Evolutionary conservation across 495 filamentous ascomycete genomes (phyloP).

Genomic region (Corynascus novoguineensis): DNA sequence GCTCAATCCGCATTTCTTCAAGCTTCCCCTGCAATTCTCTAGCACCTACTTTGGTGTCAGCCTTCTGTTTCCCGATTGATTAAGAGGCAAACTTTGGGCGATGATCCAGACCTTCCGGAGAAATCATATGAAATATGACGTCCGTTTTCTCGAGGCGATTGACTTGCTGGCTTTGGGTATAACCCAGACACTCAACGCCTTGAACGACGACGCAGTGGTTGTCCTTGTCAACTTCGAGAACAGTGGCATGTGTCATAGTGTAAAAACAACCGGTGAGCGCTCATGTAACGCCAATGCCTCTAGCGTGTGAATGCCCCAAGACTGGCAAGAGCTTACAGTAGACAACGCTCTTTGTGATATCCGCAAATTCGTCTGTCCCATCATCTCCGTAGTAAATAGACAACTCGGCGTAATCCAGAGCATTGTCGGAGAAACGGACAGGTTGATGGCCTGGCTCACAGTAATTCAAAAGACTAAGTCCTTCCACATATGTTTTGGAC

Average conservation of each 20-base stretch:
- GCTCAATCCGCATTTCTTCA: constrained; percentile 22
- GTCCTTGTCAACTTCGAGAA: not conserved
- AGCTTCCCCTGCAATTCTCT: constrained; percentile 14
- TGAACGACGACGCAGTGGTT: constrained; percentile 5
- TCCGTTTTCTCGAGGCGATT: constrained; percentile 2
- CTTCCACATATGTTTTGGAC: not conserved
- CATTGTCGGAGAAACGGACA: not conserved
- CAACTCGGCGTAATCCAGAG: constrained; percentile 7
- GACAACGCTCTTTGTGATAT: constrained; percentile 3
- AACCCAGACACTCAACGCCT: constrained; percentile 13
- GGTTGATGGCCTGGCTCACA: not conserved
- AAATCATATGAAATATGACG: constrained; percentile 2
- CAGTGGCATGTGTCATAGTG: not conserved
- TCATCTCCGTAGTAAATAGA: constrained; percentile 4
- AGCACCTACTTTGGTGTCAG: constrained; percentile 6
- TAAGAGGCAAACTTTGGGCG: too few relatives aligned
- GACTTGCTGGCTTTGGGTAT: not conserved
- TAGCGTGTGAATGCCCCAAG: too few relatives aligned
- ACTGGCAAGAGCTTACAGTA: not conserved
- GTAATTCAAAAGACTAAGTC: constrained; percentile 6
- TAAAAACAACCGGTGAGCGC: not conserved
- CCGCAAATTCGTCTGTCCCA: not conserved
- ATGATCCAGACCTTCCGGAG: not conserved
- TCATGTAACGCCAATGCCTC: not conserved
- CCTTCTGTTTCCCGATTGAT: not conserved